Base-by-base conservation (phyloP, 2,329 filamentous ascomycete species). In the Fusarium compactum region DNA sequence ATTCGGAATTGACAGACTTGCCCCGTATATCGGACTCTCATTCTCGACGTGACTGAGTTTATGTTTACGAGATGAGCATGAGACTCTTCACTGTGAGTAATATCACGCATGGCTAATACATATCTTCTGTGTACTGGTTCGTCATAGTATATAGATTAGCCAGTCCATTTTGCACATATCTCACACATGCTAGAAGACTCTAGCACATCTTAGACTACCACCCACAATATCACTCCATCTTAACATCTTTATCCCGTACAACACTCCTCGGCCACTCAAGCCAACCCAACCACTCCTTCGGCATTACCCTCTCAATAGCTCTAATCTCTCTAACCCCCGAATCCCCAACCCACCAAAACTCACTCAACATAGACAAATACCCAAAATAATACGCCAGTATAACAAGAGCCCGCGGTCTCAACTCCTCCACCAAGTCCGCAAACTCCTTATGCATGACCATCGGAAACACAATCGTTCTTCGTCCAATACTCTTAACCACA, bases 361-460 rank as follows among this genome's bases (percentile, higher is more conserved):
- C 29, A 25, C 27, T 44, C 27, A 58, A 15, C 34, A 43, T 61
- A 7, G 58, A 58, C 44, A 61, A 10, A 11, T 48, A n/a, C 6
- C 27, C 53, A 48, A 59, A 61, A 38, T 50, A 61, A 24, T 61
- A 29, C 11, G 58, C 53, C 5, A 61, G 29, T 14, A 61, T 47
- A 14, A 61, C 44, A 43, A 58, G 58, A 15, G 58, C 58, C 16
- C 34, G 18, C 4, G 58, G 58, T 6, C 58, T 34, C 32, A 61
- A 29, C 22, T 61, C 53, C 6, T 61, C 27, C 11, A 59, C 53
- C 15, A 61, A 14, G n/a, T 61, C 44, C 7, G 27, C 34, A 11
- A 61, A 61, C 12, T 40, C 38, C n/a, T 44, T 50, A 20, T 27
- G 34, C 34, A 61, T 45, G 12, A 59, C 16, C 53, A 59, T 61